phyloP scores from a whole-genome alignment of 495 filamentous ascomycete species.

The Symbiotaphrina buchneri region DNA sequence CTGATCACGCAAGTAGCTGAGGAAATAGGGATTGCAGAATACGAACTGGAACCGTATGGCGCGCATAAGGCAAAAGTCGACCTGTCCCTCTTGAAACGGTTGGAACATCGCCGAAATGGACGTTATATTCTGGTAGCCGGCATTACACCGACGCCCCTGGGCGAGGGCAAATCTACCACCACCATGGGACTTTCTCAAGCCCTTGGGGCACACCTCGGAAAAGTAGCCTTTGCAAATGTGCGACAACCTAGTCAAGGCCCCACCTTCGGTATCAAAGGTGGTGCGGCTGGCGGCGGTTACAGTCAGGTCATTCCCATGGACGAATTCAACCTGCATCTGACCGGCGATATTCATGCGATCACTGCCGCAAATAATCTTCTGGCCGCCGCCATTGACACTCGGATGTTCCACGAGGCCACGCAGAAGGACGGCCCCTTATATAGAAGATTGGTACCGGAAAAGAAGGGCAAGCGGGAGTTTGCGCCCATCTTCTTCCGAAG shows the following conservation, averaged over 20 bases:
- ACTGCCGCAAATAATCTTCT: conserved; percentile 94
- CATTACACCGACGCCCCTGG: conserved; percentile 93
- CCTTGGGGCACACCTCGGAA: conserved; percentile 70
- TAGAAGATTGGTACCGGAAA: conserved; percentile 67
- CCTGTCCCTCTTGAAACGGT: conserved; percentile 54
- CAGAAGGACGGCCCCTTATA: conserved; percentile 84
- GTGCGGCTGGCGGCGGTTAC: conserved; percentile 90
- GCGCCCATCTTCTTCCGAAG: conserved; percentile 76
- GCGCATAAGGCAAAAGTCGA: conserved; percentile 90
- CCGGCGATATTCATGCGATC: conserved; percentile 94
- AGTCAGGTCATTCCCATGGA: conserved; percentile 99
- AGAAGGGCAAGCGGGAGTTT: conserved; percentile 77
- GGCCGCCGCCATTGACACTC: conserved; percentile 92
- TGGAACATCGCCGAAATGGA: conserved; percentile 70
- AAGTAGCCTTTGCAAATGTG: conserved; percentile 86
- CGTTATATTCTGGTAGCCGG: conserved; percentile 81
- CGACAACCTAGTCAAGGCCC: conserved; percentile 92
- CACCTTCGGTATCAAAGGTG: conserved; percentile 97
- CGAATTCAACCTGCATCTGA: conserved; percentile 95
- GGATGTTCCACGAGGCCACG: conserved; percentile 92
- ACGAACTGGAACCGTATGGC: conserved; percentile 87
- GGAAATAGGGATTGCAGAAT: conserved; percentile 64
- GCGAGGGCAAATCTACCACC: conserved; percentile 97
- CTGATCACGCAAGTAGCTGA: conserved; percentile 61
- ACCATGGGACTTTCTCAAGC: conserved; percentile 90